Base-by-base conservation (phyloP, 2,329 filamentous ascomycete species). In the Teratosphaeria pseudoeucalypti region DNA sequence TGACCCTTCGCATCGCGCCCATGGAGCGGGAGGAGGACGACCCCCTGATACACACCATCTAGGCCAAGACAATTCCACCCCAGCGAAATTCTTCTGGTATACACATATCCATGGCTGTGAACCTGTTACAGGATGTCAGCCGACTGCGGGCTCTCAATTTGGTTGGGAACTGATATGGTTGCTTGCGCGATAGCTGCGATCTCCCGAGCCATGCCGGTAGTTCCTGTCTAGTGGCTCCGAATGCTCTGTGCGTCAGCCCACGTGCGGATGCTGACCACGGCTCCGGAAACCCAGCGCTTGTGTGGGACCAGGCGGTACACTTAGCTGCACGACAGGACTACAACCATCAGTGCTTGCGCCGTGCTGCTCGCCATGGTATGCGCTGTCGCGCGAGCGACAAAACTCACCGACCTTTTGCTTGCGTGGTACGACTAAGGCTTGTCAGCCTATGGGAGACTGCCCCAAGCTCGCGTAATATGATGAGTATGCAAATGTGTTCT, bases 21-120 rank as follows among this genome's bases (percentile, higher is more conserved):
- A 63, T 88, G 79, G 60, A 97, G 76, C 67, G 86, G 87, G 59
- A 97, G 78, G 65, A 96, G 85, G 11, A 91, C 81, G 66, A 89
- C 88, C 0, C 94, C 92, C 37, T 82, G 77, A 61, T 84, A 84
- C 61, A 96, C 73, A 7, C 91, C 82, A 74, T 96, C 91, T 26
- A 97, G 82, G 47, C 91, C 82, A 66, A 95, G 86, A 69, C 91
- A 96, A 1, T 89, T 85, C 94, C 94, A 97, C 2, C 88, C 90
- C 11, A 90, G 87, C 59, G 96, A 74, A 82, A 68, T 97, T 91
- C 63, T 70, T 70, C 34, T 82, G 81, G 3, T 86, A 85, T 65
- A 83, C 73, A 92, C 88, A 66, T 95, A 71, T 97, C 90, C 73
- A 91, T 88, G 65, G 97, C 80, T 67, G 95, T 90, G 78, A 97